Conservation (phyloP, 2,329 filamentous ascomycete species). For the Ilyonectria sp. region DNA sequence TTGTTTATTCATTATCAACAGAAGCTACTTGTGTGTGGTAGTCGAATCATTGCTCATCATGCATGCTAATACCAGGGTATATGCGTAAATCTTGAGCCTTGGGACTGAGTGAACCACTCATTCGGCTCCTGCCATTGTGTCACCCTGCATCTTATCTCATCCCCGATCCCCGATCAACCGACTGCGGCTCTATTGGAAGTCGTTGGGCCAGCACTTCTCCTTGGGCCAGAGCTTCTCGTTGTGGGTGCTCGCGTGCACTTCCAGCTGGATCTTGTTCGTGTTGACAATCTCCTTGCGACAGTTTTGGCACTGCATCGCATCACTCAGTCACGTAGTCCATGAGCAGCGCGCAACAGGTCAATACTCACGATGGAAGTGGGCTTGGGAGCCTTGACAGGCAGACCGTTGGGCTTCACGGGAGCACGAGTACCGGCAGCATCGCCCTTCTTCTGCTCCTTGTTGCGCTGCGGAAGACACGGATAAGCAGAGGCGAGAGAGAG, state of each 20-base stretch:
- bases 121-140: background rate
- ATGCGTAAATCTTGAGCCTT: conserved; percentile 5
- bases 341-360: background rate
- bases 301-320: conserved; percentile 60
- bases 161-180: background rate
- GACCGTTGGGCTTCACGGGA: conserved; percentile 68
- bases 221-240: conserved; percentile 66
- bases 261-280: conserved; percentile 66
- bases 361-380: conserved; percentile 48
- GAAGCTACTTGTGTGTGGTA: background rate
- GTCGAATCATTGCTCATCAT: conserved; percentile 1
- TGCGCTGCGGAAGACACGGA: conserved; percentile 53
- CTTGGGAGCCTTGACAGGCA: conserved; percentile 69
- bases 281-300: conserved; percentile 67
- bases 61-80: conserved; percentile 4
- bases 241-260: conserved; percentile 68
- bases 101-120: conserved; percentile 5
- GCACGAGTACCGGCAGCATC: conserved; percentile 68
- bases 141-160: background rate
- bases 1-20: too few relatives aligned
- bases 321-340: background rate
- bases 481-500: background rate
- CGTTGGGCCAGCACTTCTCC: conserved; percentile 72
- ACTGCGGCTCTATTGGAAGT: conserved; percentile 52
- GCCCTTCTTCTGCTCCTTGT: conserved; percentile 69